Evolutionary conservation across 2,329 filamentous ascomycete species (phyloP), one percentile per base, ranked within the genome.

Genomic region (Ophiostoma australiae): DNA sequence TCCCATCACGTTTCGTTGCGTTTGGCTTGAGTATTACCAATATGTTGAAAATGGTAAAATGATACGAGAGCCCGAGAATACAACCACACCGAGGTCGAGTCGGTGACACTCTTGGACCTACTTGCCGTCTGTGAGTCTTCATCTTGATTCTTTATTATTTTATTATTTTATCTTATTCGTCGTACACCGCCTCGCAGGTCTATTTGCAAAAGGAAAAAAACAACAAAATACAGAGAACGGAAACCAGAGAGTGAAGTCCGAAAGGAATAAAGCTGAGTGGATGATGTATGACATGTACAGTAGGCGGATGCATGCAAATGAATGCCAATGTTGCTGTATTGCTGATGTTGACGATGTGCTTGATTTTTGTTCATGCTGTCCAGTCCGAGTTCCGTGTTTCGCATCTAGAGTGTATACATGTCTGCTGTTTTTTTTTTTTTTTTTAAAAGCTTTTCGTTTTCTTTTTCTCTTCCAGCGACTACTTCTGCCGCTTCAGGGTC

Each of bases 401-500:
- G 31, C 35, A 4, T 35, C 33, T 20, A 35, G 37, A 39, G 37
- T 63, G 27, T 33, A 11, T 65, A 27, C 63, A 58, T 58, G 52
- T 58, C 11, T 58, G 4, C 31, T 27, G 41, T 66, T 17, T 7
- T 17, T 2, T 17, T 20, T 3, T 65, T 8, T 17, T 33, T 20
- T 7, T 63, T 8, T 17, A 10, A 33, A 13, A 6, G 27, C 27
- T 31, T 31, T 31, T 31, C 27, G 27, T 31, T 31, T 61, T n/a
- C 41, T 27, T 55, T 35, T 6, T 65, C 17, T 52, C 39, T 69
- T 58, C 37, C 48, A 17, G 4, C 20, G 3, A 27, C 68, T 73
- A 98, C 81, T 97, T 97, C 79, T 93, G 86, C 77, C 94, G 87
- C 81, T 93, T 90, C 83, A 97, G 88, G 20, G 94, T 93, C 83